Percentiles rank a stretch among this genome's conserved stretches.
These are phyloP conservation scores for Claviceps sp. DNA, from an alignment of 2,329 filamentous ascomycete species.

Conservation along the genomic window DNA sequence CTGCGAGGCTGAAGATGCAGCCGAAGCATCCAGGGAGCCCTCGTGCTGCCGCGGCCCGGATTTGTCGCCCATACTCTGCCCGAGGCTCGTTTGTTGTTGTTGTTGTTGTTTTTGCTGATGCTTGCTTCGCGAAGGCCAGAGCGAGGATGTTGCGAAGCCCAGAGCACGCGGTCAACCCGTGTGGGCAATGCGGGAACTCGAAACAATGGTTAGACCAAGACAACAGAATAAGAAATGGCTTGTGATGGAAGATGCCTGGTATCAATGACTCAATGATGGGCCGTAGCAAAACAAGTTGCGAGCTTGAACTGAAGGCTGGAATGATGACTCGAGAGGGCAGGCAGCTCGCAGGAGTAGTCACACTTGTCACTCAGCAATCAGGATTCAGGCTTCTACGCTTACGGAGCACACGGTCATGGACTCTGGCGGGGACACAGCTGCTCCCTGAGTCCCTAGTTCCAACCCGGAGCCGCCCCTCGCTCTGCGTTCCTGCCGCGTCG, in stretches of 20 bases:
- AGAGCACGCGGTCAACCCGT: neutral
- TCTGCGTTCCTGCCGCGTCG: neutral
- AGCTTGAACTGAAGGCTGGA: neutral
- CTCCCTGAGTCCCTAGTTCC: neutral
- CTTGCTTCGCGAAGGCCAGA: neutral
- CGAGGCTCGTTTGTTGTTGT: neutral
- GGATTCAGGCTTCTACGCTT: conserved; percentile 2
- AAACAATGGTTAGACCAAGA: neutral
- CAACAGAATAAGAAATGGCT: neutral
- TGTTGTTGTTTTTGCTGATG: neutral
- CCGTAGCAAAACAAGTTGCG: neutral
- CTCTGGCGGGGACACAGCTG: neutral
- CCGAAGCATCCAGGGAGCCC: conserved; percentile 16
- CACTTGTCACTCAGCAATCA: neutral
- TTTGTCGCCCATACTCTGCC: conserved; percentile 25
- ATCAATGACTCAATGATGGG: neutral
- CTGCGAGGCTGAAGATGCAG: conserved; percentile 19
- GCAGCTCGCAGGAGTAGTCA: too few relatives aligned
- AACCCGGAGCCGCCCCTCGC: neutral
- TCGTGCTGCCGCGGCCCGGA: conserved; percentile 21
- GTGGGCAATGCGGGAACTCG: neutral
- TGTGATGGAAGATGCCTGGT: neutral
- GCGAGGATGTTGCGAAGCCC: neutral
- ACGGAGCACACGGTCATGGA: neutral
- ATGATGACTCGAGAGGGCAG: neutral